phyloP scores from a whole-genome alignment of 164 flowering plant genomes.

The Buxus sempervirens region DNA sequence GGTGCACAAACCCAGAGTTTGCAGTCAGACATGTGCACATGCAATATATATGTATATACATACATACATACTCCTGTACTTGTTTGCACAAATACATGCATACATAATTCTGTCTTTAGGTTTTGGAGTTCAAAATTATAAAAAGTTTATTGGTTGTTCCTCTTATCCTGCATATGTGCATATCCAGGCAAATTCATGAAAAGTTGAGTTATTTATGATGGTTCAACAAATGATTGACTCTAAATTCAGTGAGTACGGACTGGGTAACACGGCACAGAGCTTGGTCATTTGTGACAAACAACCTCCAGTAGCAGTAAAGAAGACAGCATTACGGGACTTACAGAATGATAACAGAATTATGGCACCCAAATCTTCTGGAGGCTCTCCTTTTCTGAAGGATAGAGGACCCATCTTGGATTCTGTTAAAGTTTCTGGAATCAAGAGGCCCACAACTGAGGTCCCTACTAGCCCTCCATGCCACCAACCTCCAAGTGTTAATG shows the following conservation, averaged over 20 bases:
- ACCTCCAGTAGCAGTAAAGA: conserved; percentile 32
- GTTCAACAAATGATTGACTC: conserved; percentile 38
- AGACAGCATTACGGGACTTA: conserved; percentile 51
- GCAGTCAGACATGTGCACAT: too few species aligned
- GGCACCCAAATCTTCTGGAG: conserved; percentile 27
- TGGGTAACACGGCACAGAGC: conserved; percentile 29
- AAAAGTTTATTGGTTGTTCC: neutral
- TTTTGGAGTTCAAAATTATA: too few species aligned
- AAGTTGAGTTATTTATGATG: conserved; percentile 13
- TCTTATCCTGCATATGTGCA: conserved; percentile 1
- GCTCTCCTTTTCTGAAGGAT: conserved; percentile 33
- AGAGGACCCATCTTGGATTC: conserved; percentile 24
- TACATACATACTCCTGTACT: too few species aligned
- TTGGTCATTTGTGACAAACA: conserved; percentile 25
- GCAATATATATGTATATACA: too few species aligned
- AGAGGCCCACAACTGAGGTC: conserved; percentile 44
- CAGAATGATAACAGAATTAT: conserved; percentile 42
- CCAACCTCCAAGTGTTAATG: conserved; percentile 29
- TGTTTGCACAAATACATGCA: too few species aligned
- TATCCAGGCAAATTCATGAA: conserved; percentile 2
- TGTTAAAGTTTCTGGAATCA: conserved; percentile 44
- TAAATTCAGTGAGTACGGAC: conserved; percentile 34
- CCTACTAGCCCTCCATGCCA: conserved; percentile 24
- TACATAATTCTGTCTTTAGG: too few species aligned
- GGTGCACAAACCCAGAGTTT: too few species aligned